Conservation (phyloP, 2,329 filamentous ascomycete species). For the Ceratocystiopsis sp. region DNA sequence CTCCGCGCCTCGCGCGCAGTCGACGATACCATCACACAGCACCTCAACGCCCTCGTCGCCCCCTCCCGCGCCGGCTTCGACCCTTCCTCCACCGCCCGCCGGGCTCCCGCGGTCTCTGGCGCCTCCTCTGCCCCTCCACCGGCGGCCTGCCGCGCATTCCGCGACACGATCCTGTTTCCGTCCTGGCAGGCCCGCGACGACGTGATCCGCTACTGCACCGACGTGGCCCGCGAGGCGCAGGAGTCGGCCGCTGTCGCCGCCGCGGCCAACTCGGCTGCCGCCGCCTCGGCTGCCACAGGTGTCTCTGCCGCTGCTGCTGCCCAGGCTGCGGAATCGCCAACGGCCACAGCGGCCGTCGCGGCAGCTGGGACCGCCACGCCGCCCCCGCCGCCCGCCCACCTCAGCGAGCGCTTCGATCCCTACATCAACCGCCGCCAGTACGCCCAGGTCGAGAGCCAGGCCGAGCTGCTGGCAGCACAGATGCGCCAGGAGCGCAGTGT, state of each 20-base stretch:
- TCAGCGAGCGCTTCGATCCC: slow-evolving; percentile 82
- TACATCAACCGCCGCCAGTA: slow-evolving; percentile 70
- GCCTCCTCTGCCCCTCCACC: slow-evolving; percentile 47
- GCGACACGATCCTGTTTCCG: slow-evolving; percentile 64
- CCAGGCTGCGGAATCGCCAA: neutral
- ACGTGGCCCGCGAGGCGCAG: slow-evolving; percentile 41
- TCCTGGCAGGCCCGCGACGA: slow-evolving; percentile 74
- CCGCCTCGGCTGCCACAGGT: neutral
- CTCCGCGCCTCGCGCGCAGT: slow-evolving; percentile 73
- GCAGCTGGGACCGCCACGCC: neutral
- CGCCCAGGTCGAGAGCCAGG: slow-evolving; percentile 62
- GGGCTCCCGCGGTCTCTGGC: slow-evolving; percentile 31
- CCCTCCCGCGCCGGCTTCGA: slow-evolving; percentile 61
- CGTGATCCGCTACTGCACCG: slow-evolving; percentile 75
- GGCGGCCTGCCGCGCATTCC: slow-evolving; percentile 52
- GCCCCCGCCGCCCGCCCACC: slow-evolving; percentile 23
- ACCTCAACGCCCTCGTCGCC: slow-evolving; percentile 75
- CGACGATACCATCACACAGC: slow-evolving; percentile 86
- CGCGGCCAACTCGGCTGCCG: neutral
- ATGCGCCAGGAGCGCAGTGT: slow-evolving; percentile 60
- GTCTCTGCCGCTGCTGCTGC: slow-evolving; percentile 16
- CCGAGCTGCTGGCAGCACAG: slow-evolving; percentile 58
- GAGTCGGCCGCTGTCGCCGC: slow-evolving; percentile 43
- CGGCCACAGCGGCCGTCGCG: neutral
- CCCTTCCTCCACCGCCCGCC: slow-evolving; percentile 54